A percentile compares a stretch with the other conserved stretches of the same genome.
phyloP scores from a whole-genome alignment of 2,329 filamentous ascomycete genomes.

The Fusarium torulosum region DNA sequence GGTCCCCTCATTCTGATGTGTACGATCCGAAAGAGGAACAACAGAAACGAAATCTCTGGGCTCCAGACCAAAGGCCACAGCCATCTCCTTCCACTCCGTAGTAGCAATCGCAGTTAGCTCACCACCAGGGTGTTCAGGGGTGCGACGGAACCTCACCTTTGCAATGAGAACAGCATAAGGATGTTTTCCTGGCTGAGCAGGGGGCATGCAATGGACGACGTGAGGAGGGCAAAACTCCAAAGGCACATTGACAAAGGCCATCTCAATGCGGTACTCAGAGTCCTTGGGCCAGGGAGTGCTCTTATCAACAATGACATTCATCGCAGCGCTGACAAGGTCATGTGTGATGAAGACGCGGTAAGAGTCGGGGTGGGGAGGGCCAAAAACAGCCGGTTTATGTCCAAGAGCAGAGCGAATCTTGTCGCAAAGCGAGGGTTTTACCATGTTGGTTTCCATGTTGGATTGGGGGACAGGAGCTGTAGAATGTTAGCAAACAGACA shows the following conservation, averaged over 20 bases:
- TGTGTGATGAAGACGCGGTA: constrained; percentile 16
- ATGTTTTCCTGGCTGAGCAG: constrained; percentile 2
- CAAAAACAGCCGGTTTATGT: constrained; percentile 1
- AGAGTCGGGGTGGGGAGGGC: constrained; percentile 14
- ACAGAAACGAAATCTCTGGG: constrained; percentile 10
- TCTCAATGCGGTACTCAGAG: constrained; percentile 2
- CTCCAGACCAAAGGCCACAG: neutral
- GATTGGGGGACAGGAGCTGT: neutral
- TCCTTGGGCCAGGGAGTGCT: constrained; percentile 7
- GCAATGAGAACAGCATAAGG: constrained; percentile 13
- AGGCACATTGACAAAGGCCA: constrained; percentile 12
- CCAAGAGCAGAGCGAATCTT: constrained; percentile 7
- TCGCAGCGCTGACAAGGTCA: constrained; percentile 7
- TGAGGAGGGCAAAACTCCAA: constrained; percentile 5
- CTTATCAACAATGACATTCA: neutral
- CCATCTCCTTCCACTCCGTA: neutral
- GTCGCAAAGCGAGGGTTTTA: neutral
- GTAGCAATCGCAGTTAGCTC: constrained; percentile 12
- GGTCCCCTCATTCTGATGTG: constrained; percentile 2
- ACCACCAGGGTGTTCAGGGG: constrained; percentile 19
- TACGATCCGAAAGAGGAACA: neutral
- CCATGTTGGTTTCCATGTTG: neutral
- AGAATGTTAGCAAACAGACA: neutral
- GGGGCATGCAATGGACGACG: constrained; percentile 9
- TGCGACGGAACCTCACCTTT: constrained; percentile 19